Evolutionary conservation across 169 alveolate species (phyloP), one percentile per base, ranked within the genome.

Genomic region (Cryptosporidium ubiquitum): DNA sequence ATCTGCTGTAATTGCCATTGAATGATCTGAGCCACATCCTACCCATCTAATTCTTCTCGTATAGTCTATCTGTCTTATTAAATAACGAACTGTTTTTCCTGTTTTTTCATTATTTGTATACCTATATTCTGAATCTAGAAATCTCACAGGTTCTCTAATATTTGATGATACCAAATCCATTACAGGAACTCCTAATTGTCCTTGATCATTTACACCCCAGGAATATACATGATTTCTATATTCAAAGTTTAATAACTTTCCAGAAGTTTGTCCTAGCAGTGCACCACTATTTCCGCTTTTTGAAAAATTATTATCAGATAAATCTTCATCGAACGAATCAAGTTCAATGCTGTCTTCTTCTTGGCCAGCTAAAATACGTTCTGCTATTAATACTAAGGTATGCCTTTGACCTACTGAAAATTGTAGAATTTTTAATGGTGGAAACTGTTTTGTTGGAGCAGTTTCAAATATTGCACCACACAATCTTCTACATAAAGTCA

Each of bases 11-110:
- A 79, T 79, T 16, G 89, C 89, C 75, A 64, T 64, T 9, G 89
- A 79, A 49, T 79, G 64, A 79, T 79, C 89, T 23, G 89, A 61
- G 12, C 89, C 89, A 10, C 89, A 79, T 20, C 89, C 89, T 9
- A 79, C 89, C 89, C 89, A 79, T 47, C 89, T 58, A 44, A 79
- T 79, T 79, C 75, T 79, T 61, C 74, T 79, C 39, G 89, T 79
- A 64, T 79, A 79, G 18, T 79, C 89, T 20, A 79, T 37, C 40
- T 79, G 89, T 37, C 75, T 79, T 60, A 64, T 40, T 79, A 79
- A 64, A 64, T 79, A 79, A 23, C 89, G 89, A 23, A 79, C 58
- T 0, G 47, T 18, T 10, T 16, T 79, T 18, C 89, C 89, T 9
- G 89, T 79, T 16, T 61, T 64, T 40, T 39, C 42, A 79, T 35